Evolutionary conservation across 2,329 filamentous ascomycete species (phyloP), one percentile per base, ranked within the genome.

Genomic region (Penicillium fuscoglaucum): DNA sequence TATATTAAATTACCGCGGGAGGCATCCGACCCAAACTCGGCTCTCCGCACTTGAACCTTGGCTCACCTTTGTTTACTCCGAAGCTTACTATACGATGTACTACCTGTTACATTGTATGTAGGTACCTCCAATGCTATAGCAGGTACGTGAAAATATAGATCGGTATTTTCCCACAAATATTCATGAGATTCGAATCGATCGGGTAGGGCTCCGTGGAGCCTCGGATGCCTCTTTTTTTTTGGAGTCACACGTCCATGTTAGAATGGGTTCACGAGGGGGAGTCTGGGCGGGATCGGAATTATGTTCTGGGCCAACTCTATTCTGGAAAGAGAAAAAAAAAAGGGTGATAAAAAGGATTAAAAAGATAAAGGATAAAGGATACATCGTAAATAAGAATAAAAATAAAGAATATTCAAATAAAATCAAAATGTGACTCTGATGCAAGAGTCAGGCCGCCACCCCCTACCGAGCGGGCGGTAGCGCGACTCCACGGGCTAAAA

Each of bases 391-490:
- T 29, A 31, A 58, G 43, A 47, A 55, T 58, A 26, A 19, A 54
- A 55, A 48, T 45, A 33, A 46, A 48, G 47, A 26, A 44, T 59
- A 55, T 49, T 48, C 35, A 55, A 50, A 43, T 45, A 24, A 57
- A 52, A 39, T 49, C 43, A 52, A 52, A 57, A 52, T 57, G 54
- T 57, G 54, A 57, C 40, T 26, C 51, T 46, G 51, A 49, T 59
- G 54, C 52, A 58, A 49, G 37, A 29, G 41, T 52, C 31, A 65
- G 62, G 61, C 66, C 68, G 70, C 69, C 70, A 72, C 70, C 70
- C 70, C 69, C 70, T 71, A 67, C 63, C 65, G 63, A 61, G 61
- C 63, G 61, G 59, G 60, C 59, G 64, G 61, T 65, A 70, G 63
- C 62, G 67, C 58, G 57, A 62, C 59, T 64, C 54, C 59, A 63